Evolutionary conservation across 805 yeast genomes (phyloP), one percentile per base, ranked within the genome.

Genomic region (Yarrowia sp.): DNA sequence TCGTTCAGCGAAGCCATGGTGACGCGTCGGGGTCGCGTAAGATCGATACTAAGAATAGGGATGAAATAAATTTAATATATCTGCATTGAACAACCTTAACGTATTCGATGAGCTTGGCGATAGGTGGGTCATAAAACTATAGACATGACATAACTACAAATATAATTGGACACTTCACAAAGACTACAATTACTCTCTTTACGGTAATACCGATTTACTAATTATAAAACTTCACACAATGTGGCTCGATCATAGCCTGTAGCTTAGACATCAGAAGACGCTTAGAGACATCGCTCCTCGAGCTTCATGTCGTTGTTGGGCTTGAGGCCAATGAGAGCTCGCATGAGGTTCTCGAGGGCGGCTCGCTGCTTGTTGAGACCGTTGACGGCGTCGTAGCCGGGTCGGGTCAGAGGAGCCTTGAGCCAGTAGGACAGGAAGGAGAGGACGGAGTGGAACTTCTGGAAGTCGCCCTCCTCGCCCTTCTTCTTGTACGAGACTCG

Each of bases 341-440:
- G 88, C 80, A 93, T 82, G 77, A 93, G 86, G 83, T 92, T 94
- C 82, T 93, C 98, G 73, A 93, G 82, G 65, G 96, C 97, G 74
- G 88, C 85, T 77, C 97, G 89, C 83, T 94, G 98, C 82, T 93
- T 94, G 86, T 92, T 94, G 78, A 93, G 85, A 36, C 98, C 97
- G 76, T 93, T 93, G 75, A 93, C 91, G 41, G 97, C 89, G 77
- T 91, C 89, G 81, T 84, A 90, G 5, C 97, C 97, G 63, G 92
- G 91, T 81, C 94, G 90, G 63, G 97, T 88, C 74, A 93, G 86
- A 72, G 98, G 98, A 1, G 98, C 98, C 84, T 93, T 93, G 77
- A 94, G 87, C 98, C 98, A 93, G 82, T 93, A 93, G 76, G 93
- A 86, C 79, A 93, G 84, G 79, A 92, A 90, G 16, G 96, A 86